Percentiles rank a stretch among this genome's conserved stretches.
Evolutionary conservation across 2,329 filamentous ascomycete species (phyloP).

Genomic region (Calycina marina): DNA sequence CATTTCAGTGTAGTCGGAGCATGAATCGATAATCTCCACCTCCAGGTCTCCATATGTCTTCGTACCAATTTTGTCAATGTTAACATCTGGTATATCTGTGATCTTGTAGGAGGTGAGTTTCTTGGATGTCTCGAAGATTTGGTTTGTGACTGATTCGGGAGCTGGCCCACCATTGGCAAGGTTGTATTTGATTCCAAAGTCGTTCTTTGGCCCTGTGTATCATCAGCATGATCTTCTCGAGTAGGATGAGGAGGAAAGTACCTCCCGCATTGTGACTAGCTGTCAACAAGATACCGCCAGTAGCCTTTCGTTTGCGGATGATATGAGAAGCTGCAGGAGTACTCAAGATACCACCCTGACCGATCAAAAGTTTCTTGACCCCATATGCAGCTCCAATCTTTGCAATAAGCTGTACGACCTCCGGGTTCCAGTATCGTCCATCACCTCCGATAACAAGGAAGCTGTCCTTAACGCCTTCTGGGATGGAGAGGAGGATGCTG

Average conservation of each 20-base stretch:
- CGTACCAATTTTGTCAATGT: conserved; percentile 69
- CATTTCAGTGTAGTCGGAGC: conserved; percentile 82
- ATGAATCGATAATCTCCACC: conserved; percentile 91
- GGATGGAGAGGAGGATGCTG: conserved; percentile 90
- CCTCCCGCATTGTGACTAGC: conserved; percentile 97
- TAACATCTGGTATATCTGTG: conserved; percentile 70
- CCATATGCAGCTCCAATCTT: conserved; percentile 96
- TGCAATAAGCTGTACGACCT: conserved; percentile 90
- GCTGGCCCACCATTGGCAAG: conserved; percentile 89
- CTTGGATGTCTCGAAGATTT: conserved; percentile 90
- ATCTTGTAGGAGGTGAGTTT: conserved; percentile 85
- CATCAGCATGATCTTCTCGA: not conserved
- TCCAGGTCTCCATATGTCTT: conserved; percentile 76
- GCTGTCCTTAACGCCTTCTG: conserved; percentile 68
- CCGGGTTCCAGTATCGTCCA: conserved; percentile 92
- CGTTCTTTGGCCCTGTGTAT: conserved; percentile 63
- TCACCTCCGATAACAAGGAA: conserved; percentile 96
- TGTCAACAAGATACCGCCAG: conserved; percentile 89
- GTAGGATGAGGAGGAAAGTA: conserved; percentile 24
- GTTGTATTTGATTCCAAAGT: conserved; percentile 99
- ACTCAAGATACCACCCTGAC: conserved; percentile 90
- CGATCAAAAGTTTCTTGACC: conserved; percentile 96
- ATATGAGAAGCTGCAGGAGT: conserved; percentile 93
- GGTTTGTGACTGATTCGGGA: conserved; percentile 93
- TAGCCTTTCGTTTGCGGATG: conserved; percentile 88